These are phyloP conservation scores for Endotrypanum monterogeii DNA, from an alignment of 208 protist genomes.

Conservation along the genomic window DNA sequence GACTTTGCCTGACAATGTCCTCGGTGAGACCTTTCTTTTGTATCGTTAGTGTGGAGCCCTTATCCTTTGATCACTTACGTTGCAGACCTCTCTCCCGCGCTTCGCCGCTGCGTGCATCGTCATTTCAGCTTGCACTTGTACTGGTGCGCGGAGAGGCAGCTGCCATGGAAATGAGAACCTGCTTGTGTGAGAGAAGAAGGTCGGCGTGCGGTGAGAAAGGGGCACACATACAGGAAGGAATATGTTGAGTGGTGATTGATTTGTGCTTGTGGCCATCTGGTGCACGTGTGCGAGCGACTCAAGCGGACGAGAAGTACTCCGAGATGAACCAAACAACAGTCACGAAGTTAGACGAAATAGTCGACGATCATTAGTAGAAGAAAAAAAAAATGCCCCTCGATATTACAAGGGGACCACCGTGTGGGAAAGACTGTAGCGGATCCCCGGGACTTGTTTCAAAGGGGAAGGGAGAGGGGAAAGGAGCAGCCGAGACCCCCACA, in stretches of 20 bases:
- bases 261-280: not conserved
- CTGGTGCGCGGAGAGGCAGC: not conserved
- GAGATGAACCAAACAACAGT: not conserved
- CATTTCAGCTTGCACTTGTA: not conserved
- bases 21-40: not conserved
- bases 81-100: not conserved
- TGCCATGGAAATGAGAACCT: not conserved
- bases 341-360: too few species aligned
- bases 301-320: not conserved
- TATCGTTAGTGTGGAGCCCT: too few species aligned
- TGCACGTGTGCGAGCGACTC: not conserved
- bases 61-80: not conserved
- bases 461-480: not conserved
- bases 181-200: not conserved
- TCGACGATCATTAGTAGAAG: too few species aligned
- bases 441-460: not conserved
- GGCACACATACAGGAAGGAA: not conserved
- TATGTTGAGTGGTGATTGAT: not conserved
- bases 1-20: too few species aligned
- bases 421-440: not conserved
- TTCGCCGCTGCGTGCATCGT: not conserved
- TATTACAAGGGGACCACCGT: too few species aligned
- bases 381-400: not conserved
- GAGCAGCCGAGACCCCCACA: too few species aligned
- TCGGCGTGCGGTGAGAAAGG: not conserved